Evolutionary conservation across 2,329 filamentous ascomycete genomes (phyloP), one percentile per base, ranked within the genome.

Genomic region (Diaporthe helianthi): DNA sequence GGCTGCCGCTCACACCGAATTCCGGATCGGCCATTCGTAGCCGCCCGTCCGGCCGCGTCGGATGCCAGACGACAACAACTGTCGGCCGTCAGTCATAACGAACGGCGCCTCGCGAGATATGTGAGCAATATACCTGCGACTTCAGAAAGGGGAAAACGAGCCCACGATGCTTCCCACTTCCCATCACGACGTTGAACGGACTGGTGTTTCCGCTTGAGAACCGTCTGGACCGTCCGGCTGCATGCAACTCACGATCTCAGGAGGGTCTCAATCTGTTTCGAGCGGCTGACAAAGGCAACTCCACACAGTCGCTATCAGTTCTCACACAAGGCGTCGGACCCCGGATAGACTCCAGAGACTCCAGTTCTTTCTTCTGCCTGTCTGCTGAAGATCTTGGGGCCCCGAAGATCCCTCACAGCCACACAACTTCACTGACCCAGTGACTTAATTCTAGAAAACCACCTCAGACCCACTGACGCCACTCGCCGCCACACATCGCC

Each of bases 221-320:
- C 26, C 58, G 41, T 63, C 58, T 63, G 58, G 58, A 63, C 58
- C 58, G n/a, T 36, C 44, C n/a, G 58, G 44, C 58, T 63, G 58
- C 58, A 63, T 61, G 58, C 58, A 63, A n/a, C 58, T 63, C 58
- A 49, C 58, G 58, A 63, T 63, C 58, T 63, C 44, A 49, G 58
- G 44, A 63, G 44, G 55, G 58, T 63, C 58, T 63, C 44, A 44
- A n/a, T 15, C 58, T 49, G 58, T 63, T 63, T 63, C 58, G 54
- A 26, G 47, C 41, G 46, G 52, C 46, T 68, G 69, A 70, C 55
- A 64, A 64, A 68, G 68, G 52, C 52, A 38, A 49, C 41, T 38
- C 69, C 69, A 70, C 69, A 68, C 69, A 70, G 69, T 68, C 51
- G 49, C n/a, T 24, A n/a, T 19, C 9, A 31, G 19, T 63, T 36